Evolutionary conservation across 2,329 filamentous ascomycete species (phyloP).

Genomic region (Ophiobolus disseminans): DNA sequence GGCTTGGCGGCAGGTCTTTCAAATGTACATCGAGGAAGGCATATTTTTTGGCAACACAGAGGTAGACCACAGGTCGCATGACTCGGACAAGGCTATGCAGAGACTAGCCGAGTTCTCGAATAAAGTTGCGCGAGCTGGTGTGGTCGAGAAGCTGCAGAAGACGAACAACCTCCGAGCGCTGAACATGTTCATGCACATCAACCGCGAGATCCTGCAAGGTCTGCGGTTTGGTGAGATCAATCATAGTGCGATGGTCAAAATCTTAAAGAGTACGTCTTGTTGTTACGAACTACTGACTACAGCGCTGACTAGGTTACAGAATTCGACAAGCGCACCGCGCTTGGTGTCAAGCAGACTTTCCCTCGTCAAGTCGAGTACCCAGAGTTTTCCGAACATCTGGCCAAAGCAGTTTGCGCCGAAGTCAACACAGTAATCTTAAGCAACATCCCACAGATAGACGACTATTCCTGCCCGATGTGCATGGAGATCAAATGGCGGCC

Average conservation of each 20-base stretch:
- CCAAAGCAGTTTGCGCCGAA: conserved; percentile 76
- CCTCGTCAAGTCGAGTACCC: conserved; percentile 64
- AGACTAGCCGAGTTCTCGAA: conserved; percentile 75
- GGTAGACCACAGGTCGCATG: conserved; percentile 70
- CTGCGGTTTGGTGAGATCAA: conserved; percentile 88
- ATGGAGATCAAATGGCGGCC: conserved; percentile 81
- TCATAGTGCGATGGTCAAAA: conserved; percentile 77
- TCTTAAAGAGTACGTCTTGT: conserved; percentile 74
- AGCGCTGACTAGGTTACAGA: conserved; percentile 56
- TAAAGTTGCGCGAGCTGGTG: conserved; percentile 67
- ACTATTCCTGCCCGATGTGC: conserved; percentile 84
- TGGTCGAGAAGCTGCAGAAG: conserved; percentile 69
- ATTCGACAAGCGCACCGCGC: conserved; percentile 84
- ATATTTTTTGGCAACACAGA: conserved; percentile 85
- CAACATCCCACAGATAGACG: conserved; percentile 80
- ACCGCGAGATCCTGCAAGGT: conserved; percentile 76
- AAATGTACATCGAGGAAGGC: conserved; percentile 78
- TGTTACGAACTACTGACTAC: background rate
- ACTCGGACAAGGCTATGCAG: conserved; percentile 69
- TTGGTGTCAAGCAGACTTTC: conserved; percentile 71
- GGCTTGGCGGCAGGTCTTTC: conserved; percentile 81
- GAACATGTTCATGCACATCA: conserved; percentile 73
- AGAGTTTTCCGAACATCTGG: conserved; percentile 69
- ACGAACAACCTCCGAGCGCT: conserved; percentile 70
- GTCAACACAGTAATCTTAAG: conserved; percentile 75